Evolutionary conservation across 495 filamentous ascomycete species (phyloP).

Genomic region (Friedmanniomyces simplex): DNA sequence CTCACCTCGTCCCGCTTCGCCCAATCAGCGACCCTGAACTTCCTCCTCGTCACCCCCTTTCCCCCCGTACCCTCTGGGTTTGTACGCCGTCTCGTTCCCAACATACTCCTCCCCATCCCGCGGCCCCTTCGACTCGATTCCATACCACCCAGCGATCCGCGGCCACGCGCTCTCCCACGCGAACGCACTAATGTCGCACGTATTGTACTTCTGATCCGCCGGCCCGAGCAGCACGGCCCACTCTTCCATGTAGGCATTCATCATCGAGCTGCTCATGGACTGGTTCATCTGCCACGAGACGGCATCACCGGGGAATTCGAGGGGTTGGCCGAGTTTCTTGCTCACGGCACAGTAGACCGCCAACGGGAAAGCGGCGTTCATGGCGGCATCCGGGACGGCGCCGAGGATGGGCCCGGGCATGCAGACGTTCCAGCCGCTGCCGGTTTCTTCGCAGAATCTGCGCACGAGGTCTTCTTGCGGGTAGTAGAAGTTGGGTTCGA

Average conservation of each 20-base stretch:
- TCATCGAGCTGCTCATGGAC: slow-evolving; percentile 31
- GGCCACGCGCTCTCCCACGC: slow-evolving; percentile 41
- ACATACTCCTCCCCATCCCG: slow-evolving; percentile 20
- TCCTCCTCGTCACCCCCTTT: slow-evolving; percentile 25
- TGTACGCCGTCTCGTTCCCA: slow-evolving; percentile 15
- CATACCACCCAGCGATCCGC: slow-evolving; percentile 37
- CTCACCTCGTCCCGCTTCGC: slow-evolving; percentile 37
- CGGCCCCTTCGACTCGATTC: slow-evolving; percentile 26
- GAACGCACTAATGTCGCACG: slow-evolving; percentile 36
- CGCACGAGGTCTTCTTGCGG: slow-evolving; percentile 39
- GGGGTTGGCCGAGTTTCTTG: slow-evolving; percentile 27
- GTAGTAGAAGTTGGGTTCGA: slow-evolving; percentile 45
- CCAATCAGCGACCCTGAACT: slow-evolving; percentile 37
- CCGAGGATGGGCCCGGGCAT: slow-evolving; percentile 40
- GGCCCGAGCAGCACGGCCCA: slow-evolving; percentile 37
- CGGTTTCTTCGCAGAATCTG: slow-evolving; percentile 28
- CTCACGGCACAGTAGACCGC: slow-evolving; percentile 40
- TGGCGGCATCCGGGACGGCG: slow-evolving; percentile 39
- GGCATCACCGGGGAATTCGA: slow-evolving; percentile 37
- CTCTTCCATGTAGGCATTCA: slow-evolving; percentile 42
- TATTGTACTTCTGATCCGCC: slow-evolving; percentile 28
- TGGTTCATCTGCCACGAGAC: slow-evolving; percentile 36
- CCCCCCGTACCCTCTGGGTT: slow-evolving; percentile 17
- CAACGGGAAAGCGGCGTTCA: slow-evolving; percentile 41
- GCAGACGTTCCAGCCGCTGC: slow-evolving; percentile 17